Evolutionary conservation across 2,329 filamentous ascomycete species (phyloP).

Genomic region (Keithomyces neogunnii): DNA sequence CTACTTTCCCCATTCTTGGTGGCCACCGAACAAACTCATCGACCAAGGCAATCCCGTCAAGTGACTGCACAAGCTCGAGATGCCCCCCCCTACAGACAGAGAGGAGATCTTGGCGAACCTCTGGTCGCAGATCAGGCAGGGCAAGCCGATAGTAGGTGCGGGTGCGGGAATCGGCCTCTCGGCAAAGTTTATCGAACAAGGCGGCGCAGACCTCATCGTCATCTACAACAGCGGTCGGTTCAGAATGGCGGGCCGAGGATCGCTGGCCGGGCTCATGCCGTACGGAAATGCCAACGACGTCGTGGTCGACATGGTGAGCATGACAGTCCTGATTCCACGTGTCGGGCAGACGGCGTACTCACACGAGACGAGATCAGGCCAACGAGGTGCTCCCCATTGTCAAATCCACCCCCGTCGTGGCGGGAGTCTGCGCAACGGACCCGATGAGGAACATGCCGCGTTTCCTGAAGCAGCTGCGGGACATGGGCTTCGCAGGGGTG

Average conservation of each 20-base stretch:
- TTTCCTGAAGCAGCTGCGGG: conserved; percentile 52
- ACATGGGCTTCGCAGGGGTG: conserved; percentile 58
- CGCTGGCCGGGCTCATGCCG: conserved; percentile 61
- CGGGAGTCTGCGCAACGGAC: conserved; percentile 63
- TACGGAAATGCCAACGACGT: conserved; percentile 64
- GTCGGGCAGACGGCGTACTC: too few relatives aligned
- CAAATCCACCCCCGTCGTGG: conserved; percentile 54
- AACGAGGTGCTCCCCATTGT: conserved; percentile 59
- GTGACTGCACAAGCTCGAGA: conserved; percentile 15
- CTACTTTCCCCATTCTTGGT: neutral
- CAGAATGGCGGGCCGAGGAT: conserved; percentile 64
- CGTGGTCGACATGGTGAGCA: conserved; percentile 55
- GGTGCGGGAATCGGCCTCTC: conserved; percentile 63
- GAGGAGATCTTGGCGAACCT: conserved; percentile 47
- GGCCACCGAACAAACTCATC: too few relatives aligned
- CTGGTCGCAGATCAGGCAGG: conserved; percentile 42
- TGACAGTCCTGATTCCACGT: neutral
- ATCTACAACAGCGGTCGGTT: conserved; percentile 67
- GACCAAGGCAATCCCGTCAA: too few relatives aligned
- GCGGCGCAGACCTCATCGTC: conserved; percentile 61
- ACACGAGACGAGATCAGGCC: conserved; percentile 30
- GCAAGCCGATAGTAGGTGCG: conserved; percentile 56
- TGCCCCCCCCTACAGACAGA: conserved; percentile 50
- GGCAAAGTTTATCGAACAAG: conserved; percentile 61
- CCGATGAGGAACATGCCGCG: conserved; percentile 54